Base-by-base conservation (phyloP, 2,329 filamentous ascomycete species). In the Trichoderma simmonsii region DNA sequence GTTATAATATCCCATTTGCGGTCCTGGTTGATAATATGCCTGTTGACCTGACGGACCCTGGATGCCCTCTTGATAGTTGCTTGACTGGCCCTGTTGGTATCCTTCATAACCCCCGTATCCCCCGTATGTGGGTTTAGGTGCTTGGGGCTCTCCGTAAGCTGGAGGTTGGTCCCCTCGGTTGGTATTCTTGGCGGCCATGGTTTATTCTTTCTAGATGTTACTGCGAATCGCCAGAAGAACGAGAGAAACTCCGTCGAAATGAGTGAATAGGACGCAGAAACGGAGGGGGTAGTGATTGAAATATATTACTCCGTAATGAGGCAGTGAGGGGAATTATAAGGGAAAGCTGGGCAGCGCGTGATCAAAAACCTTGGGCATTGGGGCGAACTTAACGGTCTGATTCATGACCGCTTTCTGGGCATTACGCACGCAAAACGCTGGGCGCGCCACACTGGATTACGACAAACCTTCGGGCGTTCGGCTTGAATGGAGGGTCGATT, bases 41-140 rank as follows among this genome's bases (percentile, higher is more conserved):
- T 79, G 77, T 70, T 76, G 76, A 71, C 77, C 76, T 71, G 75
- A 76, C 21, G 72, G 77, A 24, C 26, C 78, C 71, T 79, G 77
- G 65, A 76, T 73, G 72, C 77, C 77, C 70, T 76, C 76, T 69
- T 75, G 79, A 30, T 76, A 77, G 59, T 78, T 78, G 9, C 74
- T 76, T 56, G 76, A 75, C 73, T 78, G 78, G 72, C 78, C 79
- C 60, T 79, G 74, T 11, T 73, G 71, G 34, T 79, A 77, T 62
- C 65, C 65, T 14, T 7, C 57, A 24, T 79, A 79, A 70, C 78
- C 77, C 59, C 76, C 67, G 9, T 75, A 56, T 76, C 77, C 81
- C 62, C 82, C 79, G 75, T 87, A 86, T 1, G 85, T 80, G 15
- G 82, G 80, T 74, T 85, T 83, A 39, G 85, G 80, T 60, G 80